Base-by-base conservation (phyloP, 768 basidiomycete species). In the Russula ochroleuca region DNA sequence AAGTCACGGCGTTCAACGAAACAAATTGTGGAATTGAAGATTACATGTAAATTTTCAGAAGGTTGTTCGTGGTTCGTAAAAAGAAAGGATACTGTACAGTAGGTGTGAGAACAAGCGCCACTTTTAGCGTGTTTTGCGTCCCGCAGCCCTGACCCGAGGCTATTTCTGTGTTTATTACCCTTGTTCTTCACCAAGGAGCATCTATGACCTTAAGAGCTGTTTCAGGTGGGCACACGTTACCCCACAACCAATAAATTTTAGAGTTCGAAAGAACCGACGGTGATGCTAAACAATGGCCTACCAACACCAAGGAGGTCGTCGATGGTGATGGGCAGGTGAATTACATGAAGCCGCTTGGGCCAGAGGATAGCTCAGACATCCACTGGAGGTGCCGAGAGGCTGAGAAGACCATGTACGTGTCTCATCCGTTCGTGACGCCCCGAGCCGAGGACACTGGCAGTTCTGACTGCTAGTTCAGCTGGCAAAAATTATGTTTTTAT, bases 261-360 rank as follows among this genome's bases (percentile, higher is more conserved):
- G 83, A 85, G 41, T 89, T 92, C 63, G 73, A 77, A 25, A 72
- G 81, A 41, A 80, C 83, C 0, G 90, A 93, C 61, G 90, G 88
- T 17, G 77, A 83, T 61, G 38, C 72, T 1, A 56, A 57, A 3
- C 73, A 73, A 19, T 87, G 85, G 83, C 90, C 90, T 1, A 72
- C 70, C 19, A 83, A 86, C 59, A 86, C 81, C 3, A 78, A 75
- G 14, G 75, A 77, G 60, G 67, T 76, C 8, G 78, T 88, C 23
- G 85, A 88, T 69, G 41, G 60, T 8, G 84, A 85, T 9, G 86
- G 87, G 15, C 76, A 83, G 59, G 85, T 93, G 35, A 92, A 92
- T 70, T 93, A 73, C 73, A 88, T 87, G 82, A 79, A 81, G 17
- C 78, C 76, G 2, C 72, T 89, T 2, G 74, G 71, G 21, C 69